phyloP scores from a whole-genome alignment of 345 rosid species.

The Bruguiera gymnorhiza region DNA sequence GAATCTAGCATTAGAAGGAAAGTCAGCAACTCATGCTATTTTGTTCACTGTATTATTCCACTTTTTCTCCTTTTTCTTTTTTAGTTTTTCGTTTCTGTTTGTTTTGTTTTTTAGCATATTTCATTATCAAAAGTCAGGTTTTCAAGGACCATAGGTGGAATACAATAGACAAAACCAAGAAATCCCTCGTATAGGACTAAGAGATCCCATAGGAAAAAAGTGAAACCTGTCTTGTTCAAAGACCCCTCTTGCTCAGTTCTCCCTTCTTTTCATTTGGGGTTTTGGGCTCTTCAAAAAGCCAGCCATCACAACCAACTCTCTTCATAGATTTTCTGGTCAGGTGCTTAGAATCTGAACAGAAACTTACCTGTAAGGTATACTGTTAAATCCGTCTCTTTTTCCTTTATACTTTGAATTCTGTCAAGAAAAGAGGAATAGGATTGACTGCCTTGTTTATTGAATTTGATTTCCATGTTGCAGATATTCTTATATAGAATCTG shows the following conservation, averaged over 20 bases:
- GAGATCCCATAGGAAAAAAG: slow-evolving; percentile 19
- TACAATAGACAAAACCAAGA: background rate
- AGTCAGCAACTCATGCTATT: background rate
- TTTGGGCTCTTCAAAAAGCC: slow-evolving; percentile 3
- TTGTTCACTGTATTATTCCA: background rate
- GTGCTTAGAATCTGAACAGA: slow-evolving; percentile 8
- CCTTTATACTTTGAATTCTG: background rate
- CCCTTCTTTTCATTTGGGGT: slow-evolving; percentile 2
- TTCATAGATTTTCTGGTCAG: slow-evolving; percentile 18
- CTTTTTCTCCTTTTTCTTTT: background rate
- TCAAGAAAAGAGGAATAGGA: background rate
- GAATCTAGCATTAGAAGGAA: background rate
- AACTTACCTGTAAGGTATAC: slow-evolving; percentile 1
- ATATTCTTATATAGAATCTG: slow-evolving; percentile 18
- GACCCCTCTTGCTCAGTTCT: background rate
- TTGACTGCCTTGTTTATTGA: background rate
- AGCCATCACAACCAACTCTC: slow-evolving; percentile 6
- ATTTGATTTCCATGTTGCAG: slow-evolving; percentile 32
- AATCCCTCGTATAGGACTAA: background rate
- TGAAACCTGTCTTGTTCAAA: slow-evolving; percentile 6
- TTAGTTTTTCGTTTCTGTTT: background rate
- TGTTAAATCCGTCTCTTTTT: slow-evolving; percentile 6
- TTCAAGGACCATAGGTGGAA: background rate
- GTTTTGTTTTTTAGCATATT: background rate
- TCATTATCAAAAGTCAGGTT: slow-evolving; percentile 1